These are phyloP conservation scores for Arthrobotrys megalospora DNA, from an alignment of 2,329 filamentous ascomycete species.

Conservation along the genomic window DNA sequence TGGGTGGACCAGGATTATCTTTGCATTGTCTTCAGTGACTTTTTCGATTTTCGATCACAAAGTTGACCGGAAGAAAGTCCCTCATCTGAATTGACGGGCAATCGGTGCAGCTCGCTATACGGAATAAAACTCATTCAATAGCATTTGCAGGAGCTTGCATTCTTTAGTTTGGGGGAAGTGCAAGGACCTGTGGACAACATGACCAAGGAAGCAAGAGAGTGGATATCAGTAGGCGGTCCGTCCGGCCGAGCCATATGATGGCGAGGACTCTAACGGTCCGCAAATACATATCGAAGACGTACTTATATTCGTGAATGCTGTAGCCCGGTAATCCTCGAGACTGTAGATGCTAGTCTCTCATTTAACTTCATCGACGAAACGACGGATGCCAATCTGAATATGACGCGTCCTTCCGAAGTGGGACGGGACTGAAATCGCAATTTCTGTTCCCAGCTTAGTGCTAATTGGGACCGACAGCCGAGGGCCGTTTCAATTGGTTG, in stretches of 20 bases:
- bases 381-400: constrained; percentile 4
- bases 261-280: neutral
- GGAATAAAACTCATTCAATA: constrained; percentile 6
- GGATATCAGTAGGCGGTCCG: neutral
- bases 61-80: constrained; percentile 1
- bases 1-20: neutral
- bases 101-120: constrained; percentile 7
- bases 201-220: neutral
- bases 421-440: constrained; percentile 24
- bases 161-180: constrained; percentile 6
- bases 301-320: constrained; percentile 4
- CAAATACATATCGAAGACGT: neutral
- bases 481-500: constrained; percentile 36
- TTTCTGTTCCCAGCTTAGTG: constrained; percentile 30
- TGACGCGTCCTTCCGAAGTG: constrained; percentile 33
- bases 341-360: neutral
- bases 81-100: constrained; percentile 12
- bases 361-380: neutral
- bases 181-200: neutral
- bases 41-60: neutral
- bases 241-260: constrained; percentile 9
- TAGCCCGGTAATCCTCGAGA: neutral
- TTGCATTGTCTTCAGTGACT: neutral
- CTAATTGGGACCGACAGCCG: constrained; percentile 2
- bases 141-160: neutral